Evolutionary conservation across 2,329 filamentous ascomycete species (phyloP).

Genomic region (Dactylonectria estremocensis): DNA sequence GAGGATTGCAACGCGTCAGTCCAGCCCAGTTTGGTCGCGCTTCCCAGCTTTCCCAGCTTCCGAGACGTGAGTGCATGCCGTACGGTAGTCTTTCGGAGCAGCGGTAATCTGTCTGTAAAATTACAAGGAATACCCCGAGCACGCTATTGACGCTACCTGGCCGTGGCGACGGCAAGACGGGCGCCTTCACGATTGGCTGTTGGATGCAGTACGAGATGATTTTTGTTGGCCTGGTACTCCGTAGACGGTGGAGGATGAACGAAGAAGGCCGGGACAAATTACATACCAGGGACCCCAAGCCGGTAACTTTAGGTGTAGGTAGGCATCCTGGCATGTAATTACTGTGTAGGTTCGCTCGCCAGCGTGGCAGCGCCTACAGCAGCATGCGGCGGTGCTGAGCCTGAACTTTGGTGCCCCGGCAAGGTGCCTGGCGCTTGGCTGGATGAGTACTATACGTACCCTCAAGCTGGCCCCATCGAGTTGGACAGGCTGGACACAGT

Average conservation of each 20-base stretch:
- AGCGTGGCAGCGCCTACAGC: background rate
- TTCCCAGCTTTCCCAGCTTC: background rate
- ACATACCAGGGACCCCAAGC: conserved; percentile 4
- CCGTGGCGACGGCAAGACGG: background rate
- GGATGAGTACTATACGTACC: background rate
- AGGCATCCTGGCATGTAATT: too few species aligned
- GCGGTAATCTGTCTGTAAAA: conserved; percentile 3
- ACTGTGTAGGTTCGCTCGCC: background rate
- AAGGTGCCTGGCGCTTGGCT: background rate
- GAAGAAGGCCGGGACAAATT: background rate
- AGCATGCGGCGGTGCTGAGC: background rate
- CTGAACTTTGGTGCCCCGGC: background rate
- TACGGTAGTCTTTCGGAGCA: background rate
- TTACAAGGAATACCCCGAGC: conserved; percentile 6
- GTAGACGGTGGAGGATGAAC: too few species aligned
- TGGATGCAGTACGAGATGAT: background rate
- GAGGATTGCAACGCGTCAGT: conserved; percentile 5
- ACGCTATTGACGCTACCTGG: conserved; percentile 12
- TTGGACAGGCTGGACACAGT: conserved; percentile 4
- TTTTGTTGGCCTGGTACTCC: conserved; percentile 2
- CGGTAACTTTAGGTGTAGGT: background rate
- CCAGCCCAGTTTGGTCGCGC: conserved; percentile 4
- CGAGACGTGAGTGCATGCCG: background rate
- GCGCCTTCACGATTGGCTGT: conserved; percentile 4
- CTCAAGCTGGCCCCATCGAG: background rate